phyloP scores from a whole-genome alignment of 2,329 filamentous ascomycete genomes.

The Aureobasidium zeae region DNA sequence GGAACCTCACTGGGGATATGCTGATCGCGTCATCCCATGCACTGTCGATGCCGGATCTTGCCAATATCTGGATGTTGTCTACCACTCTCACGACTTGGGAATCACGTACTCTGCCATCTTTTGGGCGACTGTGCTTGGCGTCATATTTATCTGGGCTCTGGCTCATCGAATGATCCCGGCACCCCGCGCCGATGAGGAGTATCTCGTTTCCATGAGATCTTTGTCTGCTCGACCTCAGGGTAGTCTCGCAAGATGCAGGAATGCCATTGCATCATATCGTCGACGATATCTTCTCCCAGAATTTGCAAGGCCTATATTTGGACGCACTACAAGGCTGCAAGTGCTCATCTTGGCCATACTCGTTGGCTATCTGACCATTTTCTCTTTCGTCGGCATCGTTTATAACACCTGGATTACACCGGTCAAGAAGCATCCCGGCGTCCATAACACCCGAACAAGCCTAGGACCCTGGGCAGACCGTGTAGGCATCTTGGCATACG shows the following conservation, averaged over 20 bases:
- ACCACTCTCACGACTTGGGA: constrained; percentile 44
- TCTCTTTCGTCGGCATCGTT: constrained; percentile 51
- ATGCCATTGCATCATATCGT: constrained; percentile 34
- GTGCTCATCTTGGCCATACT: constrained; percentile 52
- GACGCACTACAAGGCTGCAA: constrained; percentile 59
- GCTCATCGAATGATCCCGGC: constrained; percentile 16
- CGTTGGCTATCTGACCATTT: constrained; percentile 45
- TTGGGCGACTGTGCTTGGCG: constrained; percentile 45
- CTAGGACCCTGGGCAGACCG: constrained; percentile 62
- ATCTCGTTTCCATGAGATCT: constrained; percentile 22
- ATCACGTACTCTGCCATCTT: constrained; percentile 50
- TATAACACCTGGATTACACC: constrained; percentile 65
- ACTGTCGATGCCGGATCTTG: constrained; percentile 50
- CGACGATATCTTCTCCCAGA: constrained; percentile 54
- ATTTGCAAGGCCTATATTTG: constrained; percentile 51
- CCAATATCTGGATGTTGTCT: constrained; percentile 48
- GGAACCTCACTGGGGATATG: constrained; percentile 47
- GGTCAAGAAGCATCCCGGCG: constrained; percentile 46
- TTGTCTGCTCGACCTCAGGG: constrained; percentile 33
- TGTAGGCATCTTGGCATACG: constrained; percentile 61
- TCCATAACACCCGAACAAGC: constrained; percentile 55
- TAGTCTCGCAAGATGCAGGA: constrained; percentile 15
- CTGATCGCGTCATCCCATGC: constrained; percentile 47
- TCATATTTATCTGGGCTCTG: constrained; percentile 32
- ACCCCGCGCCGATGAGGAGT: constrained; percentile 23